Evolutionary conservation across 768 basidiomycete species (phyloP).

Genomic region (Cubamyces lactineus): DNA sequence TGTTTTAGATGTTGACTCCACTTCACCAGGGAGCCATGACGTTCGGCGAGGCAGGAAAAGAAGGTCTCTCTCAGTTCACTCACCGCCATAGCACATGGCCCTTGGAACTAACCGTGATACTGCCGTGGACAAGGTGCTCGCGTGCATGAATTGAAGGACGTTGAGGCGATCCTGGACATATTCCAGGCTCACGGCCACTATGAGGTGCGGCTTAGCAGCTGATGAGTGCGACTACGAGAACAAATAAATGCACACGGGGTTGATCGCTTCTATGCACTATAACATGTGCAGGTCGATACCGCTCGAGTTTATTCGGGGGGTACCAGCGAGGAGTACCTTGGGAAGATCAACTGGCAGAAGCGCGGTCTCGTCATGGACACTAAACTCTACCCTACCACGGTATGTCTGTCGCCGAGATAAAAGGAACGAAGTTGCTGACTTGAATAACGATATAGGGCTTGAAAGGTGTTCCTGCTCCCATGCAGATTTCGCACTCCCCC

Average conservation of each 20-base stretch:
- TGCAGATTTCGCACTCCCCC: slow-evolving; percentile 30
- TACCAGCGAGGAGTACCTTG: slow-evolving; percentile 46
- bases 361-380: slow-evolving; percentile 61
- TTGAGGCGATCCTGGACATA: slow-evolving; percentile 55
- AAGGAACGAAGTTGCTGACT: no score
- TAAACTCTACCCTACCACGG: slow-evolving; percentile 53
- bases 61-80: slow-evolving; percentile 31
- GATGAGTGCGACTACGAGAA: no score
- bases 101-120: slow-evolving; percentile 6
- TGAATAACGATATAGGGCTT: no score
- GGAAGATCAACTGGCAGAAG: slow-evolving; percentile 50
- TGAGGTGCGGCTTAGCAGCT: slow-evolving; percentile 40
- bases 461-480: neutral
- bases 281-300: slow-evolving; percentile 35
- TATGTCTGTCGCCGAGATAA: slow-evolving; percentile 18
- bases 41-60: slow-evolving; percentile 51
- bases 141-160: slow-evolving; percentile 50
- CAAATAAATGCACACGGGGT: no score
- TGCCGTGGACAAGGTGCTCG: slow-evolving; percentile 39
- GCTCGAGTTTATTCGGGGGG: slow-evolving; percentile 33
- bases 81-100: neutral
- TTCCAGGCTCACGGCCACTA: slow-evolving; percentile 59
- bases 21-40: slow-evolving; percentile 53
- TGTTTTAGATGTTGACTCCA: neutral
- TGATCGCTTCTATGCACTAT: no score